These are phyloP conservation scores for Geranium brycei DNA, from an alignment of 345 rosid species.

Conservation along the genomic window DNA sequence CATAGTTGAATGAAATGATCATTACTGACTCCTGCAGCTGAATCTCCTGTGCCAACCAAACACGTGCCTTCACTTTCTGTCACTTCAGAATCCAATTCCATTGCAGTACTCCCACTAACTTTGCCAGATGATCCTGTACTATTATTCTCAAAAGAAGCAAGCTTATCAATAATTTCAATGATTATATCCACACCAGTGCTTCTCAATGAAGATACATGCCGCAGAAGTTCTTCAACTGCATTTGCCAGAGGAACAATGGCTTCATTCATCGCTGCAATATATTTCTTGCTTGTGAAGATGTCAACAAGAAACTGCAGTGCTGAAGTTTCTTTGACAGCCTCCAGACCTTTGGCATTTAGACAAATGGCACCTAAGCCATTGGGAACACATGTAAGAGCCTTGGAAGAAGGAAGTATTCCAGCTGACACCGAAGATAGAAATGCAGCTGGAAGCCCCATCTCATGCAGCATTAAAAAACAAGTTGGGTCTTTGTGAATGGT, in stretches of 20 bases:
- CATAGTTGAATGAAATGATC: slow-evolving; percentile 78
- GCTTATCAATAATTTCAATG: slow-evolving; percentile 69
- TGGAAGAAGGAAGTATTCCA: slow-evolving; percentile 82
- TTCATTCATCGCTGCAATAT: slow-evolving; percentile 81
- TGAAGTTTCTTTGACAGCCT: slow-evolving; percentile 73
- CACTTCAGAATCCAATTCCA: slow-evolving; percentile 81
- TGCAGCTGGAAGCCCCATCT: slow-evolving; percentile 83
- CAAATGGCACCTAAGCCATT: slow-evolving; percentile 92
- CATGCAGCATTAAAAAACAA: slow-evolving; percentile 60
- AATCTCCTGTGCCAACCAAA: slow-evolving; percentile 35
- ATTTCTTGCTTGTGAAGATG: slow-evolving; percentile 73
- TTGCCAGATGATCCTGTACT: slow-evolving; percentile 38
- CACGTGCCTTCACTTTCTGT: slow-evolving; percentile 38
- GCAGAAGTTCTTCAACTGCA: slow-evolving; percentile 93
- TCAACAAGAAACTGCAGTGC: slow-evolving; percentile 74
- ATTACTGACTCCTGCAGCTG: slow-evolving; percentile 38
- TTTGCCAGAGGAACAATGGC: slow-evolving; percentile 88
- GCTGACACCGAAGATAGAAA: slow-evolving; percentile 76
- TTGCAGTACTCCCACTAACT: slow-evolving; percentile 41
- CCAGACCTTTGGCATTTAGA: slow-evolving; percentile 83
- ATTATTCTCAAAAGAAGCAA: slow-evolving; percentile 51
- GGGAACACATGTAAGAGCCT: slow-evolving; percentile 88
- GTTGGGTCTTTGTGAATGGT: slow-evolving; percentile 95
- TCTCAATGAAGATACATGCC: slow-evolving; percentile 81
- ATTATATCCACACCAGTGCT: slow-evolving; percentile 79